Base-by-base conservation (phyloP, 1,284 basidiomycete genomes). In the Fomes fomentarius region DNA sequence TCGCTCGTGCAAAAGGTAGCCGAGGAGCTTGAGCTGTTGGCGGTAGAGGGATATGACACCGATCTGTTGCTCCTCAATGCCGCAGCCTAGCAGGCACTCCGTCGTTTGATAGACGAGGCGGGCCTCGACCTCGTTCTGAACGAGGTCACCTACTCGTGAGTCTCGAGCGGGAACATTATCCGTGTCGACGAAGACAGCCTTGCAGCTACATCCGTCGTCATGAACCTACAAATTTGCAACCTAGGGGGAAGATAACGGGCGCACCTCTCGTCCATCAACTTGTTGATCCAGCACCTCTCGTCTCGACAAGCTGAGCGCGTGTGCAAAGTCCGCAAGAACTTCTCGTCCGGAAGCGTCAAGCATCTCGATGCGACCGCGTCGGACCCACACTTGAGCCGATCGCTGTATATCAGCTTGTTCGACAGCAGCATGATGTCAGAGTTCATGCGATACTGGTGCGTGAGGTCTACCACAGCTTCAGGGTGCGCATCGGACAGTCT, bases 401-500 rank as follows among this genome's bases (percentile, higher is more conserved):
- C 83, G 15, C 82, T 74, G 66, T 99, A 99, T 15, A 98, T 90
- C 31, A 99, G 82, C 52, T 80, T 81, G 69, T 99, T 99, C 4
- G 94, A 95, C 11, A 99, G 75, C 8, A 82, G 69, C 96, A 98
- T 99, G 67, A 99, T 98, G 56, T 97, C 94, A 52, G 83, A 84
- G 70, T 96, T 98, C 96, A 99, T 99, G 49, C 97, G 82, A 69
- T 99, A 99, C 69, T 99, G 96, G 48, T 89, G 79, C 0, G 84
- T 81, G 28, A 99, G 80, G 60, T 95, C 88, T 17, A 91, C 83
- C 38, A 98, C 89, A 1, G 94, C 85, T 19, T 84, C 72, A 0
- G 93, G 93, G 65, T 98, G 93, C 0, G 89, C 87, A 41, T 94
- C 89, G 0, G 91, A 93, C 3, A 99, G 81, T 1, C 87, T 80